phyloP scores from a whole-genome alignment of 768 basidiomycete genomes.

The Roridomyces roridus region DNA sequence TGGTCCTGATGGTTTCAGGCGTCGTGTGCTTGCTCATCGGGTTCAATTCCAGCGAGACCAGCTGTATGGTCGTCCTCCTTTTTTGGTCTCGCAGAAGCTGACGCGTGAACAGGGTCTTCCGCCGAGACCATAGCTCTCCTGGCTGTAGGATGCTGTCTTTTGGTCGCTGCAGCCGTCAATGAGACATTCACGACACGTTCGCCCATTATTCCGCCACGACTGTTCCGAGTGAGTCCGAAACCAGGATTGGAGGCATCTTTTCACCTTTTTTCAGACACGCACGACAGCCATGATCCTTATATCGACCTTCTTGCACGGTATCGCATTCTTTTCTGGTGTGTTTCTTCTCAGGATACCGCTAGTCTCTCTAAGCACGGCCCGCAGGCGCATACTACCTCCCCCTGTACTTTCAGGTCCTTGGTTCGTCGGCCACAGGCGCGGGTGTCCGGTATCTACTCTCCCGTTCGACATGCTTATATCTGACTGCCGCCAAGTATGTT shows the following conservation, averaged over 20 bases:
- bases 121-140: slow-evolving; percentile 67
- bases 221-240: slow-evolving; percentile 62
- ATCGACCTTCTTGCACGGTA: slow-evolving; percentile 64
- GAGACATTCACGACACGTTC: slow-evolving; percentile 68
- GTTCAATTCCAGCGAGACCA: slow-evolving; percentile 71
- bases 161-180: slow-evolving; percentile 60
- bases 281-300: slow-evolving; percentile 70
- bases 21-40: slow-evolving; percentile 75
- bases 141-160: slow-evolving; percentile 58
- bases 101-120: slow-evolving; percentile 52
- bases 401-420: slow-evolving; percentile 79
- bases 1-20: slow-evolving; percentile 65
- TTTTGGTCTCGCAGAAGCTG: neutral
- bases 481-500: slow-evolving; percentile 60
- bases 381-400: slow-evolving; percentile 72
- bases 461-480: neutral
- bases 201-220: slow-evolving; percentile 75
- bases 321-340: slow-evolving; percentile 63
- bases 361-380: neutral
- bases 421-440: slow-evolving; percentile 73
- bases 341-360: neutral
- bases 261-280: slow-evolving; percentile 54
- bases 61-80: slow-evolving; percentile 52
- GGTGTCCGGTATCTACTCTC: slow-evolving; percentile 62
- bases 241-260: neutral